Conservation (phyloP, 2,329 filamentous ascomycete species). For the Lachnellula occidentalis region DNA sequence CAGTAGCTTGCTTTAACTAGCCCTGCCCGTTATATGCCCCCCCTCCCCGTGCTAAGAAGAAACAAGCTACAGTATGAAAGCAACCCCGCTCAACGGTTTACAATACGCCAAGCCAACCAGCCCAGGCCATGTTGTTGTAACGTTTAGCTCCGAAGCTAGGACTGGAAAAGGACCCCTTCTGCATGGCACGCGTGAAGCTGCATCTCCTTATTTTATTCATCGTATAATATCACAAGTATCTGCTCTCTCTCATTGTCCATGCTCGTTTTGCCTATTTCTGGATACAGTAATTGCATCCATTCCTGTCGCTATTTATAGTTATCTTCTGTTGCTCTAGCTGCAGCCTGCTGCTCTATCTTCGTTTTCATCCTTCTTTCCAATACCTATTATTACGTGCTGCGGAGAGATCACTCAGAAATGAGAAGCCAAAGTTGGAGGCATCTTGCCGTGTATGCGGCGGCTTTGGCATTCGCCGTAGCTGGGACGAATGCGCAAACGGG, state of each 20-base stretch:
- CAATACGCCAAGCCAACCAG: background rate
- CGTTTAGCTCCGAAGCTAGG: background rate
- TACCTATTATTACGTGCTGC: background rate
- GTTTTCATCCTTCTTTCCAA: background rate
- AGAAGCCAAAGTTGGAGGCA: constrained; percentile 15
- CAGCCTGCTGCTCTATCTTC: background rate
- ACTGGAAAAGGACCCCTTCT: background rate
- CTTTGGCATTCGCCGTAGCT: constrained; percentile 12
- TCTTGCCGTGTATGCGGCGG: constrained; percentile 10
- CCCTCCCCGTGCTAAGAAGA: background rate
- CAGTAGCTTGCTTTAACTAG: background rate
- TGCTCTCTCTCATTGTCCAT: background rate
- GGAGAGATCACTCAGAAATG: constrained; percentile 7
- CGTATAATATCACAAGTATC: background rate
- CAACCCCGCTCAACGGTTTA: no score
- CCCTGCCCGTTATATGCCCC: background rate
- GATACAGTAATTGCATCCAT: background rate
- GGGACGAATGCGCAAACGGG: constrained; percentile 17
- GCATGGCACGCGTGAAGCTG: background rate
- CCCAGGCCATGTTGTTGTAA: background rate
- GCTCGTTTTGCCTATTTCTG: background rate
- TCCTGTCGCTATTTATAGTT: constrained; percentile 3
- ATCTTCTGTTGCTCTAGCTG: background rate
- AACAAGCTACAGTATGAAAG: no score
- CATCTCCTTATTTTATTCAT: background rate